A percentile compares a stretch with the other conserved stretches of the same genome.
phyloP scores from a whole-genome alignment of 2,329 filamentous ascomycete species.

The Stagonosporopsis vannaccii region DNA sequence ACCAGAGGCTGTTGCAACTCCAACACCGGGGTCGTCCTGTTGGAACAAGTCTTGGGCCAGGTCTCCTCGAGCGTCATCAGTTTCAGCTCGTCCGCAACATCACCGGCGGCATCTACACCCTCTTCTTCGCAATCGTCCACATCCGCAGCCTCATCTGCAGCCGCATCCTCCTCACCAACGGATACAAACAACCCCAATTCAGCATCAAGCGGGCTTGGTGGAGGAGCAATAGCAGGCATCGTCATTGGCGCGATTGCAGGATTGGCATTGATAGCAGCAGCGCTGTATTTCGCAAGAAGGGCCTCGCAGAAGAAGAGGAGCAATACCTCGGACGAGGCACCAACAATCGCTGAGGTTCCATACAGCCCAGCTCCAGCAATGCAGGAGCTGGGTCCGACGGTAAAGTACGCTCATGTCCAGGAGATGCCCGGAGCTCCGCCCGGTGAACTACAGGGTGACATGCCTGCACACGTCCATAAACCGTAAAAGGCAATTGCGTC shows the following conservation, averaged over 20 bases:
- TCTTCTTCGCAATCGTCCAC: not conserved
- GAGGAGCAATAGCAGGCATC: conserved; percentile 9
- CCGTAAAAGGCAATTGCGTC: not conserved
- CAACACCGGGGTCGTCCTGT: not conserved
- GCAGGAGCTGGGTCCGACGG: conserved; percentile 1
- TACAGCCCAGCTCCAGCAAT: not conserved
- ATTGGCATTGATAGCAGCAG: conserved; percentile 4
- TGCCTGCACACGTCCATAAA: not conserved
- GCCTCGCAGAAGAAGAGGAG: conserved; percentile 4
- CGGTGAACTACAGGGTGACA: conserved; percentile 6
- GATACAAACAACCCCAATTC: not conserved
- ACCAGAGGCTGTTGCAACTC: conserved; percentile 6
- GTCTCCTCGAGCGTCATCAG: conserved; percentile 8
- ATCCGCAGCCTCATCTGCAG: not conserved
- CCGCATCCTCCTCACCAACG: not conserved
- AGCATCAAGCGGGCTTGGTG: not conserved
- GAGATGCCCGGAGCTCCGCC: conserved; percentile 9
- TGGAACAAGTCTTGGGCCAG: conserved; percentile 5
- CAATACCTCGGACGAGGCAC: not conserved
- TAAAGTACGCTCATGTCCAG: conserved; percentile 7
- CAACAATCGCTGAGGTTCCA: not conserved
- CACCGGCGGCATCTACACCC: not conserved
- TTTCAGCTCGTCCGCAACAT: not conserved
- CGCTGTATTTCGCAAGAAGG: not conserved
- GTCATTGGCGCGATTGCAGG: conserved; percentile 7